Evolutionary conservation across 73 alveolate genomes (phyloP), one percentile per base, ranked within the genome.

Genomic region (Symbiodinium natans): DNA sequence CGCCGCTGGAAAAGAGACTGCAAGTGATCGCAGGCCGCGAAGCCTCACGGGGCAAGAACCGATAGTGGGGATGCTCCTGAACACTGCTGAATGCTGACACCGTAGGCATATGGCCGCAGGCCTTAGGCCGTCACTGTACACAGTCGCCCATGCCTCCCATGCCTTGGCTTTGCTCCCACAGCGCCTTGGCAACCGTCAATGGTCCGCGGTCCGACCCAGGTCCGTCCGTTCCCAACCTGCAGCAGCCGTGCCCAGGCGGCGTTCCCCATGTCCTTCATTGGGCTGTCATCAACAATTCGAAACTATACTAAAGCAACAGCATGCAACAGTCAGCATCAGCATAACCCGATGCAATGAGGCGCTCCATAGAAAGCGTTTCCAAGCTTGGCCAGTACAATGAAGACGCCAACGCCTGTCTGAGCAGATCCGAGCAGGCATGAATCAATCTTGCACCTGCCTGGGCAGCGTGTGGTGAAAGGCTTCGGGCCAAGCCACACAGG

Each of bases 351-450:
- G 21, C 59, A 13, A 9, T 63, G 80, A 52, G 23, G 33, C 19
- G 80, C 15, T 63, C 80, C 80, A 63, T 63, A 36, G 80, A 63
- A 13, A 63, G 80, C 27, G 80, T 63, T 36, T 63, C 80, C 80
- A 63, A 63, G 80, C 80, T 63, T 63, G 80, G 80, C 80, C 80
- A 63, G 36, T 63, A n/a, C 38, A 63, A 63, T 3, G 80, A 63
- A 29, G 80, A 63, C 11, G 80, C 80, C 33, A 63, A 31, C 80
- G 36, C 80, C 80, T 63, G 80, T 13, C 15, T 23, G 38, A 5
- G 36, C 31, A 27, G 38, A 46, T 6, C 21, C 6, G 59, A 6
- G 21, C 6, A 46, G 21, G 59, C 59, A 13, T 6, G 6, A 13
- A 46, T 23, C 80, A 13, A 31, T 52, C 71, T 2, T 52, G 71